phyloP scores from a whole-genome alignment of 768 basidiomycete genomes.

The Pleurotus eryngii region DNA sequence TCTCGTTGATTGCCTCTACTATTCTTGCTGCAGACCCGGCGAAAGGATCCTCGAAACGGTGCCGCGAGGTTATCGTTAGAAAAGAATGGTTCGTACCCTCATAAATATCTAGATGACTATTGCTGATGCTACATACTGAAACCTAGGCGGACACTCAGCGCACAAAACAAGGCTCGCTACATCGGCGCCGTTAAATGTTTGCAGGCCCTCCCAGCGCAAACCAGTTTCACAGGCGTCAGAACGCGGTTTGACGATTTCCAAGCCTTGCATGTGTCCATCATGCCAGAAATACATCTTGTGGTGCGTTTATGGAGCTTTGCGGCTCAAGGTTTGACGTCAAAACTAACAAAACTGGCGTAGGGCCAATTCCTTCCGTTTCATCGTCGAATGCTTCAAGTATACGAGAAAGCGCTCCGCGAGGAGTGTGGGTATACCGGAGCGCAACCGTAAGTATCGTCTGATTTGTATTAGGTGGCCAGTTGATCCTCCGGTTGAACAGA shows the following conservation, averaged over 20 bases:
- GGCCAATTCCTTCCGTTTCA: conserved; percentile 38
- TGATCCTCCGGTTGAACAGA: conserved; percentile 14
- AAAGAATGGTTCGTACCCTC: background rate
- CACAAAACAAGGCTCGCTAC: background rate
- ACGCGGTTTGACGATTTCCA: conserved; percentile 40
- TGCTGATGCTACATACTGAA: background rate
- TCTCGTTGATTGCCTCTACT: too few species aligned
- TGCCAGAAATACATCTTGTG: conserved; percentile 28
- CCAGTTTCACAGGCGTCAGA: conserved; percentile 17
- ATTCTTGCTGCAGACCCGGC: too few species aligned
- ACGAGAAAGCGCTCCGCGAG: conserved; percentile 28
- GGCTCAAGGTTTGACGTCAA: too few species aligned
- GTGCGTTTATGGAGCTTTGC: conserved; percentile 18
- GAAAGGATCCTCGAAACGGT: background rate
- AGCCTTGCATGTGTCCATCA: conserved; percentile 28
- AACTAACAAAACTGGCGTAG: conserved; percentile 10
- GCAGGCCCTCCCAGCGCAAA: conserved; percentile 24
- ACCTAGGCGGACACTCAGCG: background rate
- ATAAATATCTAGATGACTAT: too few species aligned
- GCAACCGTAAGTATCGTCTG: conserved; percentile 23
- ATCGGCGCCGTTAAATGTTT: conserved; percentile 12
- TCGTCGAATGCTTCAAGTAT: conserved; percentile 25
- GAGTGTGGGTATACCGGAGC: conserved; percentile 35
- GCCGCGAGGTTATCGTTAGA: background rate
- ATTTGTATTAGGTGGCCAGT: background rate